Conservation (phyloP, 2,329 filamentous ascomycete genomes). For the Biscogniauxia marginata region DNA sequence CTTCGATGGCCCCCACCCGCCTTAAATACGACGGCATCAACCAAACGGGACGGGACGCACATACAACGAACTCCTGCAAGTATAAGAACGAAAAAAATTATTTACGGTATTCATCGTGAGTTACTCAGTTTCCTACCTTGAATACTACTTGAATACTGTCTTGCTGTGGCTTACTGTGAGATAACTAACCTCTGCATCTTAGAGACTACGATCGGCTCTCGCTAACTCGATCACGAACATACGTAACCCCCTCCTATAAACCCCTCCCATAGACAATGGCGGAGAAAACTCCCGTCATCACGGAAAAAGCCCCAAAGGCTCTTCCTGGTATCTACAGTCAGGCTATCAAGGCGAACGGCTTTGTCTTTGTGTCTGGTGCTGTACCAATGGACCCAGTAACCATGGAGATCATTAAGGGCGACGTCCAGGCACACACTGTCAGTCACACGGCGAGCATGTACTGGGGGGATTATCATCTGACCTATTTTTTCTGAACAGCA, state of each 20-base stretch:
- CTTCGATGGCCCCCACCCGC: background rate
- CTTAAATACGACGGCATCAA: too few relatives aligned
- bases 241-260: conserved; percentile 6
- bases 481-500: conserved; percentile 34
- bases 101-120: too few relatives aligned
- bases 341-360: conserved; percentile 65
- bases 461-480: background rate
- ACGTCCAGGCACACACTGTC: conserved; percentile 63
- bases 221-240: background rate
- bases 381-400: conserved; percentile 62
- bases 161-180: too few relatives aligned
- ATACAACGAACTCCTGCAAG: too few relatives aligned
- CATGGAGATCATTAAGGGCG: conserved; percentile 61
- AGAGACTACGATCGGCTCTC: background rate
- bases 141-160: too few relatives aligned
- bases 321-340: conserved; percentile 42
- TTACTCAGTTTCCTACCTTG: too few relatives aligned
- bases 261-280: conserved; percentile 25
- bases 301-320: conserved; percentile 41
- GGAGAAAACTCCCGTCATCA: conserved; percentile 37
- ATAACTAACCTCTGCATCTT: too few relatives aligned
- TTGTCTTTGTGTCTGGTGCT: conserved; percentile 71
- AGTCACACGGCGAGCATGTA: conserved; percentile 8
- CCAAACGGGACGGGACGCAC: too few relatives aligned
- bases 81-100: too few relatives aligned